Conservation (phyloP, 164 flowering plant species). For the Vitis rotundifolia region DNA sequence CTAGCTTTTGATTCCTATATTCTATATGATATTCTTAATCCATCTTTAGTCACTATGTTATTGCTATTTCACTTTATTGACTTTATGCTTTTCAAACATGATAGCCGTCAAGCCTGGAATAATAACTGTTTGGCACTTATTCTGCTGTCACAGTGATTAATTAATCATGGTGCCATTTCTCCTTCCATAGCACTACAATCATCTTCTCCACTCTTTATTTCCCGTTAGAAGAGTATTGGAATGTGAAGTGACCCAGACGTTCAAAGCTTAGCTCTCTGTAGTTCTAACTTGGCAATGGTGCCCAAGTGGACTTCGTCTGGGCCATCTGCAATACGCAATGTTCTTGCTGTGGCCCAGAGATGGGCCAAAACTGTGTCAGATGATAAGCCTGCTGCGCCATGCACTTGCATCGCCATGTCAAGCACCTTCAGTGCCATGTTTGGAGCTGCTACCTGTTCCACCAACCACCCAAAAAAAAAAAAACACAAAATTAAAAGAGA, state of each 20-base stretch:
- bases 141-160: not conserved
- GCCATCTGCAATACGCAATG: conserved; percentile 96
- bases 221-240: not conserved
- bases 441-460: conserved; percentile 86
- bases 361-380: conserved; percentile 87
- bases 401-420: conserved; percentile 98
- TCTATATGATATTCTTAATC: no score
- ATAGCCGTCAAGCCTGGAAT: not conserved
- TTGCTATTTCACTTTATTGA: not conserved
- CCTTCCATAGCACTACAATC: not conserved
- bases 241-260: not conserved
- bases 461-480: not conserved
- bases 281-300: conserved; percentile 85
- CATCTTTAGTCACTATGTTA: not conserved
- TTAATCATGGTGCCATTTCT: not conserved
- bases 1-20: no score
- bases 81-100: not conserved
- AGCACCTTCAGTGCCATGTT: conserved; percentile 87
- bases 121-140: not conserved
- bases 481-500: not conserved
- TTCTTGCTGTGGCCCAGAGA: conserved; percentile 89
- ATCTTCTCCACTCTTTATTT: not conserved
- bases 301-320: conserved; percentile 98
- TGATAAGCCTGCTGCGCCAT: conserved; percentile 91
- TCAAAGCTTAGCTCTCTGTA: conserved; percentile 79